Evolutionary conservation across 2,329 filamentous ascomycete species (phyloP), one percentile per base, ranked within the genome.

Genomic region (Thyridium curvatum): DNA sequence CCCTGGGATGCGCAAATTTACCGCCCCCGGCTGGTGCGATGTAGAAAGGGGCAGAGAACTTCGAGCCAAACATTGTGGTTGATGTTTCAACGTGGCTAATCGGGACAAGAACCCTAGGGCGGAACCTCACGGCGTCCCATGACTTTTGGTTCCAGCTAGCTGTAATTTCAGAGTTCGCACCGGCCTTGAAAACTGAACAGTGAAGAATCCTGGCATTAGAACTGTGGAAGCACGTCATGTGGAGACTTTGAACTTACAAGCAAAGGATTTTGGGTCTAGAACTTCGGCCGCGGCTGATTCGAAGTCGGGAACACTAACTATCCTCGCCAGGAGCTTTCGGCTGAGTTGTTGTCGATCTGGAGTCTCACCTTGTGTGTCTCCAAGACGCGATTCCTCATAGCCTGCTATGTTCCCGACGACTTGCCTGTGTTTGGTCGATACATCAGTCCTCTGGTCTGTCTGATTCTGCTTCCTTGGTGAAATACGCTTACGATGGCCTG

Each of bases 21-120:
- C 42, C 46, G 39, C 46, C 38, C 16, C 44, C 46, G 2, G 46
- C 41, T 2, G 46, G 46, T 5, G 42, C 15, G 40, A 48, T 43
- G 32, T 47, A 47, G 32, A 47, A 4, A 12, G 45, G 45, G 30
- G 47, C 21, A 14, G 31, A 34, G 35, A 34, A 36, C 15, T 34
- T 30, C 2, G 36, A 32, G 8, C 44, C 44, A 32, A 46, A 37
- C 9, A 44, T 32, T 7, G 30, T n/a, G 10, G 41, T 28, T n/a
- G 28, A 35, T 37, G 42, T 38, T 9, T 18, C 14, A 28, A 31
- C 30, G 3, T 26, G 15, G 12, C 21, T 29, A 13, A 42, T 41
- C 14, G 42, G 32, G n/a, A 38, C 12, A 14, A 46, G 34, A 17
- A 46, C 41, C 8, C 44, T 39, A 9, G 41, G 44, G 16, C 39